Percentiles rank a stretch among this genome's conserved stretches.
Evolutionary conservation across 345 rosid species (phyloP).

Genomic region (Euphorbia lathyris): DNA sequence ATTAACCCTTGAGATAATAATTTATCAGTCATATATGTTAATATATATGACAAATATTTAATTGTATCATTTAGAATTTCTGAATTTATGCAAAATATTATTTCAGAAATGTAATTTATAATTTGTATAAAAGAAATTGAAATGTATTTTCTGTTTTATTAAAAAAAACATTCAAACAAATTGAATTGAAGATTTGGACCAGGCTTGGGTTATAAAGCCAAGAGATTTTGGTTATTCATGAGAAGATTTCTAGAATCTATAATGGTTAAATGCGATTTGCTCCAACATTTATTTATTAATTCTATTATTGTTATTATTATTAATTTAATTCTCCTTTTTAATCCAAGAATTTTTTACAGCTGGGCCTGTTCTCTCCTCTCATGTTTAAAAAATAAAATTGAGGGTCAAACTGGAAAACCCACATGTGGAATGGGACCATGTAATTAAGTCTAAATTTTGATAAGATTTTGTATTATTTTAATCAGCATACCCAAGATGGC

Average conservation of each 20-base stretch:
- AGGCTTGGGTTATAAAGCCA: slow-evolving; percentile 15
- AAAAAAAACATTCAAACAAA: too few species aligned
- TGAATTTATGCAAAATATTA: too few species aligned
- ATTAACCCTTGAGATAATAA: too few species aligned
- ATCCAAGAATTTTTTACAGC: slow-evolving; percentile 22
- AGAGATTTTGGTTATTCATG: slow-evolving; percentile 13
- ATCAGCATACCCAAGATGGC: neutral
- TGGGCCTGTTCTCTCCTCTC: slow-evolving; percentile 10
- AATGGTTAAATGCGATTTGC: slow-evolving; percentile 27
- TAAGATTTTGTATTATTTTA: slow-evolving; percentile 2
- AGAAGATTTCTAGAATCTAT: slow-evolving; percentile 44
- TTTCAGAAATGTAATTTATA: too few species aligned
- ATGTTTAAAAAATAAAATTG: neutral
- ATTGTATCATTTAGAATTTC: too few species aligned
- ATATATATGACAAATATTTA: too few species aligned
- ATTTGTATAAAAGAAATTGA: too few species aligned
- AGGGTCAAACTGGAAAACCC: slow-evolving; percentile 5
- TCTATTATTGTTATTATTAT: neutral
- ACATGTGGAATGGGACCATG: slow-evolving; percentile 22
- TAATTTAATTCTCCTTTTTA: neutral
- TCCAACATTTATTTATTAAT: slow-evolving; percentile 6
- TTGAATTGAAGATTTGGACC: neutral
- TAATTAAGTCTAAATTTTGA: slow-evolving; percentile 1
- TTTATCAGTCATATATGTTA: too few species aligned
- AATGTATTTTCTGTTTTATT: too few species aligned